Conservation (phyloP, 306 rosid genomes). For the Cercis canadensis region DNA sequence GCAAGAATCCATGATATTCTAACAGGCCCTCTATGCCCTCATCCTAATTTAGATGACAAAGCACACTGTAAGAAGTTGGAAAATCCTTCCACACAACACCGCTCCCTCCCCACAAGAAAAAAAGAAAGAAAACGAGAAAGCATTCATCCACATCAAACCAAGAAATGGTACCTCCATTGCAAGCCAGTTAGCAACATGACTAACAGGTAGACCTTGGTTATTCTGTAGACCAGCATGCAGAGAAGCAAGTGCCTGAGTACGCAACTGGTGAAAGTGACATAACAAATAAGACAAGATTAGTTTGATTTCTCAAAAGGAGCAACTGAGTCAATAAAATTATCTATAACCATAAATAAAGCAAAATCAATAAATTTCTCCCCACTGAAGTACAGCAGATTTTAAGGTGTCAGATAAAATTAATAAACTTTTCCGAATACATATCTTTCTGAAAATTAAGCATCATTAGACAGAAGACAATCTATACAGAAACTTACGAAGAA, state of each 20-base stretch:
- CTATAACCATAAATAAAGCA: slow-evolving; percentile 29
- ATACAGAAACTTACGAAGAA: slow-evolving; percentile 20
- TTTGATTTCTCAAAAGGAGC: slow-evolving; percentile 18
- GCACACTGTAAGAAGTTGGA: slow-evolving; percentile 34
- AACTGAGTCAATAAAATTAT: slow-evolving; percentile 15
- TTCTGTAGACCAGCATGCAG: slow-evolving; percentile 88
- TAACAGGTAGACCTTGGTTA: slow-evolving; percentile 88
- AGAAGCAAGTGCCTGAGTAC: slow-evolving; percentile 96
- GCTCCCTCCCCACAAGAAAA: not conserved
- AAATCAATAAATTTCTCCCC: slow-evolving; percentile 24
- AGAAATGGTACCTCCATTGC: slow-evolving; percentile 83
- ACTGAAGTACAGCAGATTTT: slow-evolving; percentile 29
- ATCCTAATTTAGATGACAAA: slow-evolving; percentile 64
- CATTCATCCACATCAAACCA: slow-evolving; percentile 35
- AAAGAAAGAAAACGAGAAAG: slow-evolving; percentile 17
- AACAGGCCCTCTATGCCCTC: slow-evolving; percentile 77
- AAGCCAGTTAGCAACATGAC: slow-evolving; percentile 82
- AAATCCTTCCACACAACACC: slow-evolving; percentile 28
- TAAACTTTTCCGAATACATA: not conserved
- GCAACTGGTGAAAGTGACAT: slow-evolving; percentile 65
- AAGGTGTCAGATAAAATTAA: slow-evolving; percentile 4
- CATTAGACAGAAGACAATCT: not conserved
- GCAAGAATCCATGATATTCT: slow-evolving; percentile 77
- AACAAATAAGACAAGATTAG: slow-evolving; percentile 24
- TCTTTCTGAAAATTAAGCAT: slow-evolving; percentile 29